Percentiles rank a stretch among this genome's conserved stretches.
Conservation (phyloP, 2,329 filamentous ascomycete species). For the Microsporum canis region DNA sequence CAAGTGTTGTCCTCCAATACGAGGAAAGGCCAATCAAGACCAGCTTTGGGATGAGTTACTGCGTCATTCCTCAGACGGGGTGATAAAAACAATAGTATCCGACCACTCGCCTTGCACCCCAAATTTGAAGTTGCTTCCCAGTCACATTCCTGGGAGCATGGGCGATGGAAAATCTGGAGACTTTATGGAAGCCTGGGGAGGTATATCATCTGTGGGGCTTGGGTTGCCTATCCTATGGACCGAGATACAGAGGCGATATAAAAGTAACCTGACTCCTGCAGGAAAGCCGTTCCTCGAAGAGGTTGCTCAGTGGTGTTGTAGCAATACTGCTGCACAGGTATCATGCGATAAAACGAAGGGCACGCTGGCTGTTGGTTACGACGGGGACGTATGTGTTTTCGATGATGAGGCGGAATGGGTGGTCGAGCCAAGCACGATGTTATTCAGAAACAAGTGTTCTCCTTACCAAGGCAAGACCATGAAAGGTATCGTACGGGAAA, state of each 20-base stretch:
- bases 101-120: conserved; percentile 96
- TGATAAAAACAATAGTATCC: conserved; percentile 83
- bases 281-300: conserved; percentile 49
- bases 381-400: conserved; percentile 86
- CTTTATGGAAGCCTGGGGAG: conserved; percentile 94
- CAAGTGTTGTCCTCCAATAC: conserved; percentile 92
- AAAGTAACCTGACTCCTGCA: conserved; percentile 24
- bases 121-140: conserved; percentile 76
- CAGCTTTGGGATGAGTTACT: conserved; percentile 73
- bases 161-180: conserved; percentile 39
- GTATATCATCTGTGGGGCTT: conserved; percentile 85
- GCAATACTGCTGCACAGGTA: conserved; percentile 79
- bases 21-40: conserved; percentile 69
- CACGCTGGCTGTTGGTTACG: conserved; percentile 66
- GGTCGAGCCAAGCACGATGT: conserved; percentile 65
- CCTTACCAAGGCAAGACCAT: conserved; percentile 78
- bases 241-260: conserved; percentile 44
- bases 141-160: conserved; percentile 47
- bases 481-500: conserved; percentile 67
- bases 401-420: conserved; percentile 72
- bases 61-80: conserved; percentile 50
- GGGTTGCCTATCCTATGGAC: conserved; percentile 87
- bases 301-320: conserved; percentile 73
- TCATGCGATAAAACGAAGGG: conserved; percentile 73
- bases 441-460: conserved; percentile 87